A percentile compares a stretch with the other conserved stretches of the same genome.
Conservation (phyloP, 805 yeast genomes). For the Candida verbasci region DNA sequence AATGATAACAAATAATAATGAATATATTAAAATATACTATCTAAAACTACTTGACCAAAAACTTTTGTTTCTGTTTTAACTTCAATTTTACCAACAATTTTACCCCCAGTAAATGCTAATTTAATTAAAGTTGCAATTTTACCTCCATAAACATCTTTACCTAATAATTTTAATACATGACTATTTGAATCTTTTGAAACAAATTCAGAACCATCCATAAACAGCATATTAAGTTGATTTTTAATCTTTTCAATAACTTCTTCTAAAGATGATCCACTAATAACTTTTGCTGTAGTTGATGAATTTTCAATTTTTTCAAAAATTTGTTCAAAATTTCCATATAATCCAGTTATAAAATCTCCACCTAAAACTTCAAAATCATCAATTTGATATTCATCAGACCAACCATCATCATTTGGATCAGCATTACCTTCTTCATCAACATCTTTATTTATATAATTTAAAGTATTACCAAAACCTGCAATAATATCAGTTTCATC, state of each 20-base stretch:
- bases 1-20: no score
- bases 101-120: constrained; percentile 51
- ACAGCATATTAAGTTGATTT: constrained; percentile 44
- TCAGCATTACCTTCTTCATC: constrained; percentile 63
- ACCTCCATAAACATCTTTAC: constrained; percentile 64
- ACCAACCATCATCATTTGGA: constrained; percentile 75
- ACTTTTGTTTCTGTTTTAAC: constrained; percentile 44
- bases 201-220: constrained; percentile 69
- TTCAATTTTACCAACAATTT: constrained; percentile 55
- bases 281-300: constrained; percentile 66
- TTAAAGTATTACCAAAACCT: constrained; percentile 61
- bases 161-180: constrained; percentile 78
- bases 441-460: constrained; percentile 77
- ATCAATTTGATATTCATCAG: constrained; percentile 91
- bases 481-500: constrained; percentile 28
- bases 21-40: constrained; percentile 5
- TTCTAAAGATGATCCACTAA: constrained; percentile 41
- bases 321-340: constrained; percentile 66
- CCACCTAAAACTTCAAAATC: constrained; percentile 71
- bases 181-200: constrained; percentile 55
- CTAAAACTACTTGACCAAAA: constrained; percentile 3
- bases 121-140: constrained; percentile 49
- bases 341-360: constrained; percentile 76
- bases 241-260: constrained; percentile 49
- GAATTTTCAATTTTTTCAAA: constrained; percentile 66